phyloP scores from a whole-genome alignment of 139 green algal genomes.

The Volvox reticuliferus region DNA sequence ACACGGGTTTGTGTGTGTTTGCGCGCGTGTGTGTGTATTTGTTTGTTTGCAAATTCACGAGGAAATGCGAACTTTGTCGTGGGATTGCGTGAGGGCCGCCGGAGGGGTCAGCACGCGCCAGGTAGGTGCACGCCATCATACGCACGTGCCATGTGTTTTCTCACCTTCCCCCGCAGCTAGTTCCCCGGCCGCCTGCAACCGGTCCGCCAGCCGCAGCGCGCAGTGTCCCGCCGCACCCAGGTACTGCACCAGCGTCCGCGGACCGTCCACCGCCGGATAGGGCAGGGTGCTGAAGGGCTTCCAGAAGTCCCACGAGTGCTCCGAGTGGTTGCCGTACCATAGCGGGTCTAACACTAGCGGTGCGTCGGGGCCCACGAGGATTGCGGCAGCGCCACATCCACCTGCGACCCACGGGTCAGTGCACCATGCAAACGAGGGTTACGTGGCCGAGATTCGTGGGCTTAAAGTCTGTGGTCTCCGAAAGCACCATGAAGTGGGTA shows the following conservation, averaged over 20 bases:
- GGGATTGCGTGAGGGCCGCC: too few species aligned
- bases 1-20: too few species aligned
- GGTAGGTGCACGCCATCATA: too few species aligned
- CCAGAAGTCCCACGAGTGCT: conserved; percentile 88
- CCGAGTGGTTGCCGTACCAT: conserved; percentile 70
- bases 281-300: conserved; percentile 74
- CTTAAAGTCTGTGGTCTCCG: too few species aligned
- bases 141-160: neutral
- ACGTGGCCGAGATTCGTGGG: neutral
- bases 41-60: too few species aligned
- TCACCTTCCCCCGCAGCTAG: neutral
- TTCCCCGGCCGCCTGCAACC: conserved; percentile 27
- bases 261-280: conserved; percentile 75
- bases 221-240: conserved; percentile 41
- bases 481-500: too few species aligned
- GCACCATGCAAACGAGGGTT: too few species aligned
- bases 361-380: conserved; percentile 89
- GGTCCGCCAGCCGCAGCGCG: conserved; percentile 16
- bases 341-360: conserved; percentile 81
- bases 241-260: conserved; percentile 52
- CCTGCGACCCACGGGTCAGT: conserved; percentile 54
- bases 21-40: too few species aligned
- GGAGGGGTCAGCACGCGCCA: too few species aligned
- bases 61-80: too few species aligned
- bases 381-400: conserved; percentile 85